A percentile compares a stretch with the other conserved stretches of the same genome.
Evolutionary conservation across 1,284 basidiomycete genomes (phyloP).

Genomic region (Fistulinella staudtii): DNA sequence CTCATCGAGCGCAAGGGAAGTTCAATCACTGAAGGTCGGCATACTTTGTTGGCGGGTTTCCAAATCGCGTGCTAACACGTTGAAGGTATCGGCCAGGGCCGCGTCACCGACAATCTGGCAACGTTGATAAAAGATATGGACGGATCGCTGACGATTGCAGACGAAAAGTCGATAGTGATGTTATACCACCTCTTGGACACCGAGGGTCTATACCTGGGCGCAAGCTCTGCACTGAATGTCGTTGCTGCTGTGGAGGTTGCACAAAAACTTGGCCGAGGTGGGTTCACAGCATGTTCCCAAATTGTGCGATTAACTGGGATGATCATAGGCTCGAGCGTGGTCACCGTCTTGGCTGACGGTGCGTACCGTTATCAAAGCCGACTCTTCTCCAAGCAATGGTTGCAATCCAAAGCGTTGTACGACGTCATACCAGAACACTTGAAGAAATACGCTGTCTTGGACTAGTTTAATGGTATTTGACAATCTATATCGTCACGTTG

Average conservation of each 20-base stretch:
- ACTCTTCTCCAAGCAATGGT: conserved; percentile 94
- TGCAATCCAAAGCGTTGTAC: conserved; percentile 78
- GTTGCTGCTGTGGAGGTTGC: conserved; percentile 91
- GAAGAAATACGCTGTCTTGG: conserved; percentile 88
- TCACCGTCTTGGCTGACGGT: conserved; percentile 91
- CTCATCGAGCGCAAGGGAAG: conserved; percentile 80
- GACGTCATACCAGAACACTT: conserved; percentile 81
- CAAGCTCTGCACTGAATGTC: conserved; percentile 93
- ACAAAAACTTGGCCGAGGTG: conserved; percentile 78
- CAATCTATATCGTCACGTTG: no score
- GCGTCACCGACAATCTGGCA: conserved; percentile 91
- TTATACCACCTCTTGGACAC: conserved; percentile 89
- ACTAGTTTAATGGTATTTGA: no score
- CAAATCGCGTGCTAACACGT: conserved; percentile 4
- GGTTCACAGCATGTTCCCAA: conserved; percentile 9
- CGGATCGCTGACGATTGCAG: conserved; percentile 84
- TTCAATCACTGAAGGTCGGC: conserved; percentile 91
- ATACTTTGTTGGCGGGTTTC: background rate
- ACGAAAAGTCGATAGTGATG: conserved; percentile 90
- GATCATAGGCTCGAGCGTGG: conserved; percentile 73
- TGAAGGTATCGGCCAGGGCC: conserved; percentile 93
- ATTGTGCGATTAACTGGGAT: conserved; percentile 1
- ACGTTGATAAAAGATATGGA: conserved; percentile 80
- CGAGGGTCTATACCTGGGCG: conserved; percentile 96
- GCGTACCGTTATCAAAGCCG: conserved; percentile 97